Evolutionary conservation across 169 alveolate species (phyloP).

Genomic region (Besnoitia besnoiti): DNA sequence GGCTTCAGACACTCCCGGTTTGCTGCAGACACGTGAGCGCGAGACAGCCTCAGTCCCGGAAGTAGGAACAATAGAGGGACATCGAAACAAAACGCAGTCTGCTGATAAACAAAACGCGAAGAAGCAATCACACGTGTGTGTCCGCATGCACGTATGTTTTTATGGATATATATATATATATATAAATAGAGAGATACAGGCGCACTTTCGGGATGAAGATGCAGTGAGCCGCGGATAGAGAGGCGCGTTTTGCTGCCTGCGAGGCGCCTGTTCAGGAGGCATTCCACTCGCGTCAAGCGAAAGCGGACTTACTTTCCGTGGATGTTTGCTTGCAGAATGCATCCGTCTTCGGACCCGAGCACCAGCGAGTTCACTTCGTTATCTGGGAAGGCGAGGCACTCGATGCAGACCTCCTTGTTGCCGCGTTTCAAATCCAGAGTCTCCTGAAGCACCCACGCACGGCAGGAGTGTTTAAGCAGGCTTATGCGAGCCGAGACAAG

Average conservation of each 20-base stretch:
- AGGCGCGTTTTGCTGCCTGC: too few relatives aligned
- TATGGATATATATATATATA: too few relatives aligned
- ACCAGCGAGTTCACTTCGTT: constrained; percentile 26
- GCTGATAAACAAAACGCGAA: neutral
- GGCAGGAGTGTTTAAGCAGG: too few relatives aligned
- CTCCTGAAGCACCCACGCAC: neutral
- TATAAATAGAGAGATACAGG: too few relatives aligned
- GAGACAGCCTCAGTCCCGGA: neutral
- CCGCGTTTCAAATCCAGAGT: constrained; percentile 46
- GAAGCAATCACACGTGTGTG: too few relatives aligned
- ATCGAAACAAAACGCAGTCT: neutral
- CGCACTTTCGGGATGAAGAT: too few relatives aligned
- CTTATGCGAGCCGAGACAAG: too few relatives aligned
- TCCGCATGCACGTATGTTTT: too few relatives aligned
- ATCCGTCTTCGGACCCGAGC: constrained; percentile 45
- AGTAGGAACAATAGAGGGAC: neutral
- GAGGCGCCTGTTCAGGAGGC: too few relatives aligned
- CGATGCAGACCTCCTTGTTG: constrained; percentile 42
- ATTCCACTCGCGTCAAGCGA: too few relatives aligned
- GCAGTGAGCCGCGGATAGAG: too few relatives aligned
- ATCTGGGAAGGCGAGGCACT: constrained; percentile 41
- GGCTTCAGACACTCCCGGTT: constrained; percentile 73
- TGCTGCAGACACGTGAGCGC: constrained; percentile 28
- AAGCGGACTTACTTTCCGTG: constrained; percentile 48
- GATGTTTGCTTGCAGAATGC: constrained; percentile 40